phyloP scores from a whole-genome alignment of 805 yeast species.

The Clavispora phyllophila region DNA sequence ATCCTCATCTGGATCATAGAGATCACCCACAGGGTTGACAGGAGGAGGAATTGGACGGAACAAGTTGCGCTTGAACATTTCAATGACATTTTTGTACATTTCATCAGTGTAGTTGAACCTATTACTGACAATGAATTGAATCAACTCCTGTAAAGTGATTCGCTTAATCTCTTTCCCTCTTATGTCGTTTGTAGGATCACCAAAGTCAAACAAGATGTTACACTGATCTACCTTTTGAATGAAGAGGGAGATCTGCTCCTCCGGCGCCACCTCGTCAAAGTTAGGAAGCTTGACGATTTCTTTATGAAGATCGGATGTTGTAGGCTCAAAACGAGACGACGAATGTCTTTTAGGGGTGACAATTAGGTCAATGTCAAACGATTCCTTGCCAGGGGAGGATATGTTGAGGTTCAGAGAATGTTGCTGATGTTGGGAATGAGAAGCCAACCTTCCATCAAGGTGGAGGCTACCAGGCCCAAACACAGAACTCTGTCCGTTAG shows the following conservation, averaged over 20 bases:
- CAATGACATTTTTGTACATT: constrained; percentile 82
- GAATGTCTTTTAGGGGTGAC: constrained; percentile 82
- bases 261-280: constrained; percentile 80
- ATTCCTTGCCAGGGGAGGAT: constrained; percentile 61
- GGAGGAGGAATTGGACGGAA: constrained; percentile 98
- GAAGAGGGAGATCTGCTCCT: constrained; percentile 74
- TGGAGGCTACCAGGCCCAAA: constrained; percentile 3
- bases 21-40: constrained; percentile 93
- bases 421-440: constrained; percentile 13
- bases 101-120: constrained; percentile 85
- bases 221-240: constrained; percentile 90
- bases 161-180: constrained; percentile 91
- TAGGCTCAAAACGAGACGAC: constrained; percentile 83
- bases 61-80: constrained; percentile 83
- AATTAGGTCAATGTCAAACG: constrained; percentile 72
- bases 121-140: constrained; percentile 78
- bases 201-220: constrained; percentile 88
- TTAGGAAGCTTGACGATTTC: constrained; percentile 71
- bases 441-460: constrained; percentile 12
- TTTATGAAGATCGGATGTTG: constrained; percentile 37
- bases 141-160: constrained; percentile 79
- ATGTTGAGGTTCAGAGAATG: constrained; percentile 48
- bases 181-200: constrained; percentile 87
- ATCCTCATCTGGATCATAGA: constrained; percentile 97
- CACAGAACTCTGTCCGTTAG: constrained; percentile 1